Percentiles rank a stretch among this genome's conserved stretches.
phyloP scores from a whole-genome alignment of 2,329 filamentous ascomycete species.

The Epichloe gansuensis region DNA sequence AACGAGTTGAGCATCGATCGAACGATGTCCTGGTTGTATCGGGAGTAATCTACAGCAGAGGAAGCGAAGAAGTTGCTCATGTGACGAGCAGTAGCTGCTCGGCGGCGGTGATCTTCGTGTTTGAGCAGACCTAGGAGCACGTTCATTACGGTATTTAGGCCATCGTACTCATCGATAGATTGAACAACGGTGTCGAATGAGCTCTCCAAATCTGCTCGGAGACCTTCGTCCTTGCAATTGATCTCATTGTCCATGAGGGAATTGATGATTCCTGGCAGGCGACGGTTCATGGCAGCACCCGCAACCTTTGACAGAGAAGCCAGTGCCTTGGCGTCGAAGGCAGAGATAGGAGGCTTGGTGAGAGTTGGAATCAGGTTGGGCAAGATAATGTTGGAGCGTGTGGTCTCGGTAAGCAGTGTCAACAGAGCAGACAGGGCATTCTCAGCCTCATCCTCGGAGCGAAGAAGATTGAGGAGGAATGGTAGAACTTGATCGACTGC shows the following conservation, averaged over 20 bases:
- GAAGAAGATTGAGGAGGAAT: slow-evolving; percentile 78
- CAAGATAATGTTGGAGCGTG: slow-evolving; percentile 88
- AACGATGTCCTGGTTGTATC: slow-evolving; percentile 93
- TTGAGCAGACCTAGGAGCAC: slow-evolving; percentile 80
- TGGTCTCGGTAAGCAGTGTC: slow-evolving; percentile 86
- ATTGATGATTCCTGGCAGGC: slow-evolving; percentile 82
- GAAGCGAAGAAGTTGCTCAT: slow-evolving; percentile 76
- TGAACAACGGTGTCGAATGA: slow-evolving; percentile 84
- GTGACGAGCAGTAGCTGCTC: slow-evolving; percentile 66
- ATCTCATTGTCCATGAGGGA: slow-evolving; percentile 90
- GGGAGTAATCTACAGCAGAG: slow-evolving; percentile 76
- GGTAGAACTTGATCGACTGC: slow-evolving; percentile 93
- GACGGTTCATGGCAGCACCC: slow-evolving; percentile 78
- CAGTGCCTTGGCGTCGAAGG: slow-evolving; percentile 88
- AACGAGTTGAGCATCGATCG: slow-evolving; percentile 84
- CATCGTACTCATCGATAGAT: slow-evolving; percentile 92
- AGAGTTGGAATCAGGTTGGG: slow-evolving; percentile 93
- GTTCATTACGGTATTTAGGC: slow-evolving; percentile 90
- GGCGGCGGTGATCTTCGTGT: slow-evolving; percentile 79
- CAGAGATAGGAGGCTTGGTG: slow-evolving; percentile 76
- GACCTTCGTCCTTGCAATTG: slow-evolving; percentile 57
- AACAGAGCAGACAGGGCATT: slow-evolving; percentile 87
- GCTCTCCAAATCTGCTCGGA: slow-evolving; percentile 59
- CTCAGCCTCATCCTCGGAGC: slow-evolving; percentile 74
- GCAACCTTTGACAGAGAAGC: slow-evolving; percentile 90